A percentile compares a stretch with the other conserved stretches of the same genome.
Evolutionary conservation across 2,329 filamentous ascomycete genomes (phyloP).

Genomic region (Scedosporium minutisporum): DNA sequence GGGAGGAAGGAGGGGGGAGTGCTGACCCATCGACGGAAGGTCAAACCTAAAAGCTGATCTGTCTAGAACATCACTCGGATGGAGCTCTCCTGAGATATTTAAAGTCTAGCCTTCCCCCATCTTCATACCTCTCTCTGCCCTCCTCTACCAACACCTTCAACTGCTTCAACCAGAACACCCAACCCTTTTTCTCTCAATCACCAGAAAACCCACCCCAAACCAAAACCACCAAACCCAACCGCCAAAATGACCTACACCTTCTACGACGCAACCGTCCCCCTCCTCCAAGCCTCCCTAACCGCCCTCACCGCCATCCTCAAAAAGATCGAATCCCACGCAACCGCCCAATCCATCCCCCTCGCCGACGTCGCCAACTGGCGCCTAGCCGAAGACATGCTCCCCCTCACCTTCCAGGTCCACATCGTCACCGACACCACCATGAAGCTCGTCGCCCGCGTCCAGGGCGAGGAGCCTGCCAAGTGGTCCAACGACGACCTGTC

Average conservation of each 20-base stretch:
- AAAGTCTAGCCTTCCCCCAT: background rate
- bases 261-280: constrained; percentile 18
- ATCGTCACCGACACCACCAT: constrained; percentile 19
- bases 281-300: constrained; percentile 13
- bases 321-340: constrained; percentile 16
- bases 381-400: constrained; percentile 32
- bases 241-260: constrained; percentile 15
- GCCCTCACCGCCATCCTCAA: constrained; percentile 14
- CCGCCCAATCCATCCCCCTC: constrained; percentile 12
- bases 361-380: constrained; percentile 21
- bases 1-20: too few species aligned
- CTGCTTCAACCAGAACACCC: background rate
- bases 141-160: background rate
- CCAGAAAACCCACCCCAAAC: background rate
- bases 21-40: too few species aligned
- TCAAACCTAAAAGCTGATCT: too few species aligned
- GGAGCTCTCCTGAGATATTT: background rate
- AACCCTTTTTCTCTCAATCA: background rate
- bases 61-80: too few species aligned
- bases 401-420: constrained; percentile 30
- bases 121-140: background rate
- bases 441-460: constrained; percentile 23
- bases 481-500: constrained; percentile 19
- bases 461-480: constrained; percentile 18
- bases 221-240: background rate